Conservation (phyloP, 1,139 yeast species). For the Scheffersomyces parashehatae region DNA sequence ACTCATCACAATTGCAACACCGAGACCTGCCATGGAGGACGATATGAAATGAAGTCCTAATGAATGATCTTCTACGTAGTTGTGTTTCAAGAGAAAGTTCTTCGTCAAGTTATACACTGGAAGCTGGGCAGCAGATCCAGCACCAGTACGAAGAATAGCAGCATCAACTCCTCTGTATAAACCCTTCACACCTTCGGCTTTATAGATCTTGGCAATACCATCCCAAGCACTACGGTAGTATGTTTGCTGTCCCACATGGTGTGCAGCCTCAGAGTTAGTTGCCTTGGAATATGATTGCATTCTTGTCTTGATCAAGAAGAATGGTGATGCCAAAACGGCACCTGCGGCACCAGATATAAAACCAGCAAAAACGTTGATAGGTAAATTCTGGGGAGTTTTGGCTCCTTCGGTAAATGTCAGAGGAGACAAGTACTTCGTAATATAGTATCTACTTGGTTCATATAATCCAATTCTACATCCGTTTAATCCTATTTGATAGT, state of each 20-base stretch:
- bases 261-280: slow-evolving; percentile 24
- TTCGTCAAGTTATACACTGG: slow-evolving; percentile 89
- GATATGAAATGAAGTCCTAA: slow-evolving; percentile 72
- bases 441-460: slow-evolving; percentile 72
- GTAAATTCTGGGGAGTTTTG: slow-evolving; percentile 56
- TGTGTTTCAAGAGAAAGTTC: slow-evolving; percentile 49
- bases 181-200: slow-evolving; percentile 74
- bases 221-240: slow-evolving; percentile 70
- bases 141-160: slow-evolving; percentile 90
- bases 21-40: slow-evolving; percentile 81
- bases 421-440: slow-evolving; percentile 61
- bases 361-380: slow-evolving; percentile 79
- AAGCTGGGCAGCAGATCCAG: slow-evolving; percentile 92
- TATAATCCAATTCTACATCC: slow-evolving; percentile 94
- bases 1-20: slow-evolving; percentile 93
- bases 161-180: slow-evolving; percentile 92
- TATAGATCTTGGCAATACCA: slow-evolving; percentile 64
- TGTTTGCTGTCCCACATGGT: slow-evolving; percentile 88
- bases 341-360: slow-evolving; percentile 86
- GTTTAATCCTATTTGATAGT: slow-evolving; percentile 85
- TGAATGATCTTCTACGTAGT: slow-evolving; percentile 57
- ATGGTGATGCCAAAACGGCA: slow-evolving; percentile 86
- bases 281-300: slow-evolving; percentile 82
- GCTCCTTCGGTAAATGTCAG: slow-evolving; percentile 41
- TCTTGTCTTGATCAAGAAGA: slow-evolving; percentile 88